A percentile compares a stretch with the other conserved stretches of the same genome.
Evolutionary conservation across 1,284 basidiomycete species (phyloP).

Genomic region (Volvariella surrecta): DNA sequence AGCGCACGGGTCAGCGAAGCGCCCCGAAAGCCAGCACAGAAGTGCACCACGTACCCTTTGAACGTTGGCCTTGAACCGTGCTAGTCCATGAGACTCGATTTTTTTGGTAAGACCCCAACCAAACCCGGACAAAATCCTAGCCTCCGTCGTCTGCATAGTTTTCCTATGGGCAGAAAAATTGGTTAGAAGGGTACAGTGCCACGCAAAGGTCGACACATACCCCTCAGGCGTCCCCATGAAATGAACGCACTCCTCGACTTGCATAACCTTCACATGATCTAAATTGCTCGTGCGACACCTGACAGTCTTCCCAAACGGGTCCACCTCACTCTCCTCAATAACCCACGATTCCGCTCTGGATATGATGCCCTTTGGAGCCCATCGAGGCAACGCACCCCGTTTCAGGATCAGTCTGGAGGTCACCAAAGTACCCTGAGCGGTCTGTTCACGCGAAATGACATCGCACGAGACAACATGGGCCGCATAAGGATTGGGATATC

Average conservation of each 20-base stretch:
- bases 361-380: slow-evolving; percentile 80
- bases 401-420: slow-evolving; percentile 92
- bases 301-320: slow-evolving; percentile 63
- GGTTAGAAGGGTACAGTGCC: background rate
- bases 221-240: slow-evolving; percentile 57
- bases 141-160: slow-evolving; percentile 72
- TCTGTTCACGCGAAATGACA: slow-evolving; percentile 77
- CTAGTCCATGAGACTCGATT: slow-evolving; percentile 71
- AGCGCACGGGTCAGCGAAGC: slow-evolving; percentile 1
- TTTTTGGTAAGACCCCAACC: slow-evolving; percentile 78
- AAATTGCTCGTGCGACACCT: slow-evolving; percentile 70
- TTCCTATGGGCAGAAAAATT: slow-evolving; percentile 31
- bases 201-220: slow-evolving; percentile 29
- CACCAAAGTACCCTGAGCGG: slow-evolving; percentile 67
- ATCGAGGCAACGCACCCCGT: slow-evolving; percentile 81
- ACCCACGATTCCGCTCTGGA: slow-evolving; percentile 78
- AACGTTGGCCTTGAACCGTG: slow-evolving; percentile 70
- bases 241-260: slow-evolving; percentile 65
- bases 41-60: slow-evolving; percentile 47
- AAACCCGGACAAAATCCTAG: slow-evolving; percentile 66
- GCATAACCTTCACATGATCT: slow-evolving; percentile 80
- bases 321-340: slow-evolving; percentile 86
- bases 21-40: slow-evolving; percentile 1
- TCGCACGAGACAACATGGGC: slow-evolving; percentile 93
- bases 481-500: slow-evolving; percentile 96